phyloP scores from a whole-genome alignment of 331 rosid genomes.

The Cucumis variabilis region DNA sequence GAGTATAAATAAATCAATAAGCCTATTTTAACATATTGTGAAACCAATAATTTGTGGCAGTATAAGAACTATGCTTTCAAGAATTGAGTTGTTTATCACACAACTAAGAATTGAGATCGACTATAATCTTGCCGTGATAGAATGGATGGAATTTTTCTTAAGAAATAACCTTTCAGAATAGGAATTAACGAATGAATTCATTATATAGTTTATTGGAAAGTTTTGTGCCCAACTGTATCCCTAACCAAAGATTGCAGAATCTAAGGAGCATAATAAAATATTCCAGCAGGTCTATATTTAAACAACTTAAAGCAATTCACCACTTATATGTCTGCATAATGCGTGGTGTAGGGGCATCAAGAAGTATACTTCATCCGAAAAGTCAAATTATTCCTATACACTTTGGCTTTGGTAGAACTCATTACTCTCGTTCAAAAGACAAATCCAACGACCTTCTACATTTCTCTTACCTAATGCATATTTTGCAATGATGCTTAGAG shows the following conservation, averaged over 20 bases:
- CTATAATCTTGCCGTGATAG: background rate
- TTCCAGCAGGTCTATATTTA: too few relatives aligned
- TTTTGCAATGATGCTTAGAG: background rate
- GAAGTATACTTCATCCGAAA: background rate
- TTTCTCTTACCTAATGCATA: background rate
- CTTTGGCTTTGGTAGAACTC: background rate
- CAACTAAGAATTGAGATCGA: background rate
- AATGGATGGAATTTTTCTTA: background rate
- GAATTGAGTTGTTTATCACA: conserved; percentile 4
- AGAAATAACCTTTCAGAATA: background rate
- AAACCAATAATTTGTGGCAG: background rate
- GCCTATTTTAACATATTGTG: background rate
- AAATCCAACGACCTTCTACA: background rate
- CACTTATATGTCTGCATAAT: too few relatives aligned
- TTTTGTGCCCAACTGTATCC: background rate
- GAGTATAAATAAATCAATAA: background rate
- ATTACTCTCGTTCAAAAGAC: background rate
- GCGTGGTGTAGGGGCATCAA: background rate
- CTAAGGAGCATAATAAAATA: too few relatives aligned
- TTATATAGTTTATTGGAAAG: background rate
- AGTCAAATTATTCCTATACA: background rate
- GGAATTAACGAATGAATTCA: background rate
- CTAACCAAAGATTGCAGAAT: background rate
- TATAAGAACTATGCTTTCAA: background rate
- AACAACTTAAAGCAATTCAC: too few relatives aligned